Percentiles rank a stretch among this genome's conserved stretches.
These are phyloP conservation scores for Helichrysum umbraculigerum DNA, from an alignment of 129 eudicot genomes.

Conservation along the genomic window DNA sequence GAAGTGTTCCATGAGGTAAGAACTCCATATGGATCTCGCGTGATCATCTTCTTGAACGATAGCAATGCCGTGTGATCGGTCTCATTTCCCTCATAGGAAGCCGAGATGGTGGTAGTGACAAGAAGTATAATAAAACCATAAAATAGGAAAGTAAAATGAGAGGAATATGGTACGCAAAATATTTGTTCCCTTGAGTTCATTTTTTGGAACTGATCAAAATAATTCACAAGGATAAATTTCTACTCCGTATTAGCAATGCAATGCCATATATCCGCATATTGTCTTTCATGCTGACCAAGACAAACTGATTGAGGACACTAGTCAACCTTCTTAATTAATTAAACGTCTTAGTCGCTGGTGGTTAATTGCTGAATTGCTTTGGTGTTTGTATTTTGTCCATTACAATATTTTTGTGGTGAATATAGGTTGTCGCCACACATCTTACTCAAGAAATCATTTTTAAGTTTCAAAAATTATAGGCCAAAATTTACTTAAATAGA, in stretches of 20 bases:
- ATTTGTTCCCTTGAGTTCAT: background rate
- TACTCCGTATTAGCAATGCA: no score
- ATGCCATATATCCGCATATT: no score
- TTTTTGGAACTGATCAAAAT: background rate
- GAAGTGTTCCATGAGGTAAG: constrained; percentile 26
- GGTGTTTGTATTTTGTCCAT: no score
- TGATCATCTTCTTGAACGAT: constrained; percentile 5
- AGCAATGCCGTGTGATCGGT: constrained; percentile 10
- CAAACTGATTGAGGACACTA: no score
- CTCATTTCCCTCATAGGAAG: background rate
- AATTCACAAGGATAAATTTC: no score
- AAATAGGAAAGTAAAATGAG: background rate
- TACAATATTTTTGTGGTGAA: no score
- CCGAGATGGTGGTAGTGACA: background rate
- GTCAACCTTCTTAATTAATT: background rate
- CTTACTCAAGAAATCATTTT: no score
- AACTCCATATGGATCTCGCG: background rate
- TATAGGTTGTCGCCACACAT: no score
- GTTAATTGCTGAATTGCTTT: no score
- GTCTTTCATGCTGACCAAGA: background rate
- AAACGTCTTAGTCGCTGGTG: no score
- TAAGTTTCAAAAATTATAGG: no score
- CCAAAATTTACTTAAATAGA: no score
- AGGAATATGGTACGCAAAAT: background rate
- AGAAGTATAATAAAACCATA: background rate